Evolutionary conservation across 495 filamentous ascomycete species (phyloP).

Genomic region (Paragyromitra xinjiangensis): DNA sequence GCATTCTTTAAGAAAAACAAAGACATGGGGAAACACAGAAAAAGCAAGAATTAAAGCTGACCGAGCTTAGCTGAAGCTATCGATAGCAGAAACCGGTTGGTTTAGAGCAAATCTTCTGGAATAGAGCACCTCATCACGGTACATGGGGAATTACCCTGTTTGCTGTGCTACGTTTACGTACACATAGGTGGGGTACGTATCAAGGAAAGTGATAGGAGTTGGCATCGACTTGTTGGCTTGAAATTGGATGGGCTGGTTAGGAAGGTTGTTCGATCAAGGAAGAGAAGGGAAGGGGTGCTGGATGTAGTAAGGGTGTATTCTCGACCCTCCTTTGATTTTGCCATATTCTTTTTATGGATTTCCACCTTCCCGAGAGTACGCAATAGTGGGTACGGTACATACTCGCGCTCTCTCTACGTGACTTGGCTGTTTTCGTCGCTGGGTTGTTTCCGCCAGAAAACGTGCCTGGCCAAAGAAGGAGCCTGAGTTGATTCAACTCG

Average conservation of each 20-base stretch:
- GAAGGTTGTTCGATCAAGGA: conserved; percentile 46
- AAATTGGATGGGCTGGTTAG: conserved; percentile 49
- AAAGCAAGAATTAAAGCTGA: conserved; percentile 24
- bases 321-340: conserved; percentile 13
- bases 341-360: conserved; percentile 9
- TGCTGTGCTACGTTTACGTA: conserved; percentile 46
- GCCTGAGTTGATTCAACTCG: conserved; percentile 24
- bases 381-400: background rate
- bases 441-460: conserved; percentile 38
- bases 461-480: conserved; percentile 20
- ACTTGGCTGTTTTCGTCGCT: conserved; percentile 29
- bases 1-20: conserved; percentile 42
- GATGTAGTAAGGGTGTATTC: background rate
- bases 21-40: conserved; percentile 22
- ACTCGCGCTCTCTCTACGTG: background rate
- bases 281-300: conserved; percentile 18
- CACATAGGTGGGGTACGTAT: conserved; percentile 45
- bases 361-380: conserved; percentile 11
- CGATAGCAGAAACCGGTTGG: conserved; percentile 29
- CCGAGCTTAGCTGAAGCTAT: conserved; percentile 20
- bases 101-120: conserved; percentile 16
- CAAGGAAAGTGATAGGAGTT: conserved; percentile 33
- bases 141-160: conserved; percentile 33
- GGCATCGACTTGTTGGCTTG: conserved; percentile 22
- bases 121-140: conserved; percentile 33